Conservation (phyloP, 805 yeast species). For the Myxozyma mucilagina region DNA sequence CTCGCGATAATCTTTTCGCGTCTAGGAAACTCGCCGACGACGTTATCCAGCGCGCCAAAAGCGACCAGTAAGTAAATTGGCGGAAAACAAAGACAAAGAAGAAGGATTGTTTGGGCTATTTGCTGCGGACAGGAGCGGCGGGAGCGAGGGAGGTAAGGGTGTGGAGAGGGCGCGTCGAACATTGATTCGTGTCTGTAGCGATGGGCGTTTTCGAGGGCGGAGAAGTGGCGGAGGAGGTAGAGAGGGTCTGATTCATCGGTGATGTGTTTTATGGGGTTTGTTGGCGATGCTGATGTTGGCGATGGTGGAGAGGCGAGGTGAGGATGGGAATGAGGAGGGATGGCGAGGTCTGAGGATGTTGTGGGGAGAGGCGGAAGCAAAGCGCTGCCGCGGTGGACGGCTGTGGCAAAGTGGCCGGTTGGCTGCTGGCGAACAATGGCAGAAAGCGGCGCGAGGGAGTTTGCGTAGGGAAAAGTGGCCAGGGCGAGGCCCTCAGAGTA, state of each 20-base stretch:
- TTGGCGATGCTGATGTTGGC: too few relatives aligned
- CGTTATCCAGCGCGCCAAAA: conserved; percentile 41
- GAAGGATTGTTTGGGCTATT: conserved; percentile 33
- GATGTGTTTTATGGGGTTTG: too few relatives aligned
- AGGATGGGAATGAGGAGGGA: too few relatives aligned
- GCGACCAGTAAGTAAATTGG: conserved; percentile 45
- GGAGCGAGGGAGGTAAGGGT: conserved; percentile 3
- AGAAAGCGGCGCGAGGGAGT: conserved; percentile 36
- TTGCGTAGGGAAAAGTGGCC: conserved; percentile 37
- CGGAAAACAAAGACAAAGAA: conserved; percentile 39
- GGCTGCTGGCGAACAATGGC: conserved; percentile 25
- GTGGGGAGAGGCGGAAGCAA: conserved; percentile 26
- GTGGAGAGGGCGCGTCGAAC: conserved; percentile 12
- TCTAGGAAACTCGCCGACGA: conserved; percentile 40
- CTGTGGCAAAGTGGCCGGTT: conserved; percentile 25
- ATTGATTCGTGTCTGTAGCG: conserved; percentile 10
- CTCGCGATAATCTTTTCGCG: conserved; percentile 39
- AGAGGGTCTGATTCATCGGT: too few relatives aligned
- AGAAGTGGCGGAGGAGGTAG: conserved; percentile 14
- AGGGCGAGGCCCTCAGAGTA: conserved; percentile 34
- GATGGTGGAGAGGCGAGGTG: too few relatives aligned
- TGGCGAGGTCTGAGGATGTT: background rate
- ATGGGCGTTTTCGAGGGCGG: conserved; percentile 16
- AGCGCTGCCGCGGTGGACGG: conserved; percentile 5
- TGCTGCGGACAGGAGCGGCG: conserved; percentile 4